A percentile compares a stretch with the other conserved stretches of the same genome.
These are phyloP conservation scores for Candida sanyaensis DNA, from an alignment of 1,139 yeast genomes.

Conservation along the genomic window DNA sequence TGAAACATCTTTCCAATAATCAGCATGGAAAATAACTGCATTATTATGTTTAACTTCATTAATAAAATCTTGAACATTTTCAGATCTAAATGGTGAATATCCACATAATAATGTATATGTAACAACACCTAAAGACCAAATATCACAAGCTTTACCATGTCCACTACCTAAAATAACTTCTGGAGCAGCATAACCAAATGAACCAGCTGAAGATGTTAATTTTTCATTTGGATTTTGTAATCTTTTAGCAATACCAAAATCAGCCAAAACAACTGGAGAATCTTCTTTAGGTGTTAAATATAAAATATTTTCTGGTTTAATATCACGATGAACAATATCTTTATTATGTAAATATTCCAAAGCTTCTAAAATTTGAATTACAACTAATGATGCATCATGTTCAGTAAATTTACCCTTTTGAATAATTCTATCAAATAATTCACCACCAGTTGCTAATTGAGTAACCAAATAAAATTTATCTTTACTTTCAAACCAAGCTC, in stretches of 20 bases:
- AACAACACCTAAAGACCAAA: slow-evolving; percentile 92
- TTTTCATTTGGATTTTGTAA: slow-evolving; percentile 61
- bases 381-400: slow-evolving; percentile 72
- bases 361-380: slow-evolving; percentile 73
- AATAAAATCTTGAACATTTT: slow-evolving; percentile 76
- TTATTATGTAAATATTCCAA: slow-evolving; percentile 68
- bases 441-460: slow-evolving; percentile 88
- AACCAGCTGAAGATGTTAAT: slow-evolving; percentile 80
- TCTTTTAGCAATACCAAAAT: slow-evolving; percentile 88
- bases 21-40: slow-evolving; percentile 81
- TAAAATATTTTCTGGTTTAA: slow-evolving; percentile 86
- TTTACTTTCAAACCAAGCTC: slow-evolving; percentile 87
- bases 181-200: slow-evolving; percentile 94
- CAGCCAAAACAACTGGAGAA: slow-evolving; percentile 80
- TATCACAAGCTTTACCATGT: slow-evolving; percentile 90
- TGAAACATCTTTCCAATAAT: slow-evolving; percentile 82
- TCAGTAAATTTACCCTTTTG: slow-evolving; percentile 80
- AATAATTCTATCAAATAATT: slow-evolving; percentile 81
- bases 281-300: slow-evolving; percentile 55
- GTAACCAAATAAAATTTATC: slow-evolving; percentile 78
- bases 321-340: slow-evolving; percentile 86
- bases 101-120: slow-evolving; percentile 91
- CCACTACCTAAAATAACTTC: slow-evolving; percentile 78
- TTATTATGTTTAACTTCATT: slow-evolving; percentile 69
- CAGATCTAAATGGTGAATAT: slow-evolving; percentile 88